Evolutionary conservation across 2,329 filamentous ascomycete species (phyloP).

Genomic region (Venturia asperata): DNA sequence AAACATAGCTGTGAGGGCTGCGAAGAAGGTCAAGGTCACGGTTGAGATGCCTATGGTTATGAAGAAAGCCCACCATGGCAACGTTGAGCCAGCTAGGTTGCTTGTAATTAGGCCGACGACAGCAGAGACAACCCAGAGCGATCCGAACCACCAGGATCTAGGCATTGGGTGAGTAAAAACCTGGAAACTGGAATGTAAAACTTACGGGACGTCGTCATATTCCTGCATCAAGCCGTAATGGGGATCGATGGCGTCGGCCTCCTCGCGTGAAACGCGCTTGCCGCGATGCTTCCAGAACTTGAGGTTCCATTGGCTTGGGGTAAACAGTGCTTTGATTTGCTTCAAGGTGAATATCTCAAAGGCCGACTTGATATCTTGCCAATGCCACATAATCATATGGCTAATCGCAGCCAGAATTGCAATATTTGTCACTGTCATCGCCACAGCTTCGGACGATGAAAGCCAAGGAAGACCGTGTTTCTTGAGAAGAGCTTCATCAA

Average conservation of each 20-base stretch:
- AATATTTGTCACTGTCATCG: conserved; percentile 19
- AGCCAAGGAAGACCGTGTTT: conserved; percentile 21
- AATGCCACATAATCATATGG: conserved; percentile 21
- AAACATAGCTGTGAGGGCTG: conserved; percentile 25
- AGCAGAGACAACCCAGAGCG: conserved; percentile 23
- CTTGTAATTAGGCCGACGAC: conserved; percentile 26
- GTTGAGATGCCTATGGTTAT: conserved; percentile 24
- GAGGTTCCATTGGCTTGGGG: conserved; percentile 22
- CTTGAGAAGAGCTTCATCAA: conserved; percentile 17
- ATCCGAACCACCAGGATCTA: conserved; percentile 28
- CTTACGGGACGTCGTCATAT: conserved; percentile 27
- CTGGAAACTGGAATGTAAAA: not conserved
- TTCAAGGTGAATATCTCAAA: conserved; percentile 27
- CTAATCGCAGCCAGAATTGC: conserved; percentile 20
- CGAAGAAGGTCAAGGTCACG: conserved; percentile 26
- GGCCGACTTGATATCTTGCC: conserved; percentile 33
- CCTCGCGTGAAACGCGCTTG: conserved; percentile 21
- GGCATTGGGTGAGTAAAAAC: not conserved
- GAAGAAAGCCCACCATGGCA: conserved; percentile 31
- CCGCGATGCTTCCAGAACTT: conserved; percentile 26
- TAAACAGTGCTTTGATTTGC: conserved; percentile 23
- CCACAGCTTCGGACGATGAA: conserved; percentile 17
- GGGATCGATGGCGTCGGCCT: conserved; percentile 27
- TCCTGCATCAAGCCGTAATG: conserved; percentile 30
- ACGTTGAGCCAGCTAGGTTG: conserved; percentile 26